Conservation (phyloP, 768 basidiomycete species). For the Candolleomyces eurysporus region DNA sequence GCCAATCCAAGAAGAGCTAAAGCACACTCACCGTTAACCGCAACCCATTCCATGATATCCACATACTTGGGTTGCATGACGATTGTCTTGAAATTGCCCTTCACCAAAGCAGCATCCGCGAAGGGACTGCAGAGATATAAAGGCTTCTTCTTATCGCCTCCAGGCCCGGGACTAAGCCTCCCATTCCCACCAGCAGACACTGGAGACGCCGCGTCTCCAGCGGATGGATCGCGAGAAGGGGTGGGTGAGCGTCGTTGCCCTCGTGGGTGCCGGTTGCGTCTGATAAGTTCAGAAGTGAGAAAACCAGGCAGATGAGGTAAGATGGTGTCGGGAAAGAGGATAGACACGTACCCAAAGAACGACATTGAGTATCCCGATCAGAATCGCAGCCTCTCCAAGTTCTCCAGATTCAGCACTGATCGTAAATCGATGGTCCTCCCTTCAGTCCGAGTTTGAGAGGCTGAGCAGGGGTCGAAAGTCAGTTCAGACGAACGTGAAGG, state of each 20-base stretch:
- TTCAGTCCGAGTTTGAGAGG: background rate
- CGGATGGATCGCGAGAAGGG: constrained; percentile 3
- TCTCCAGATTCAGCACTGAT: no score
- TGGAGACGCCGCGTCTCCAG: constrained; percentile 1
- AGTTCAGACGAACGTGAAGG: background rate
- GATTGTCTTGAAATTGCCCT: constrained; percentile 97
- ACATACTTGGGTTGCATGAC: constrained; percentile 94
- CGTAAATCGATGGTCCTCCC: background rate
- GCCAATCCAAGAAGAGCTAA: background rate
- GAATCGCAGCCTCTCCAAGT: no score
- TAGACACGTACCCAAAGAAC: constrained; percentile 7
- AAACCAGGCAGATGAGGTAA: background rate
- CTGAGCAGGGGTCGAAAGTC: no score
- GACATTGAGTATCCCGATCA: background rate
- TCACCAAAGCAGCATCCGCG: constrained; percentile 94
- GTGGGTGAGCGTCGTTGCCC: constrained; percentile 6
- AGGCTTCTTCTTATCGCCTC: constrained; percentile 15
- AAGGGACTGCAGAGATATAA: constrained; percentile 94
- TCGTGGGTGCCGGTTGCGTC: constrained; percentile 9
- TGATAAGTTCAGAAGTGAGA: background rate
- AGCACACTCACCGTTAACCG: constrained; percentile 57
- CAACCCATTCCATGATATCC: constrained; percentile 98
- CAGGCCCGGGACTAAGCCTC: constrained; percentile 25
- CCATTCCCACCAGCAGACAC: background rate
- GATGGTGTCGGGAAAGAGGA: background rate